Conservation (phyloP, 192 early-diverging fungal species). For the Backusella australiensis region DNA sequence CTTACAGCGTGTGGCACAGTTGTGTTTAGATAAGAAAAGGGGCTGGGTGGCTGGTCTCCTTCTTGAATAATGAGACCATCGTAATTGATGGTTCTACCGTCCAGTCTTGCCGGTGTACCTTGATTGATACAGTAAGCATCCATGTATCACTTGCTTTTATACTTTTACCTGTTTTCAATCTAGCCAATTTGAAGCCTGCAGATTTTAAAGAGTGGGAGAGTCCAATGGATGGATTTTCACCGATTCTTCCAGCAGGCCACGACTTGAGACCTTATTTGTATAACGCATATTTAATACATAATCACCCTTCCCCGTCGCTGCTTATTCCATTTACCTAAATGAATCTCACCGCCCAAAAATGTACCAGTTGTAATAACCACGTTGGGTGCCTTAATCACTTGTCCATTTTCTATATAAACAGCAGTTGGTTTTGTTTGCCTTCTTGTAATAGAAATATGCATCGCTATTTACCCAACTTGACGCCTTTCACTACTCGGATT, state of each 20-base stretch:
- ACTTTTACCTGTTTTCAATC: slow-evolving; percentile 70
- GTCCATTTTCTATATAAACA: slow-evolving; percentile 48
- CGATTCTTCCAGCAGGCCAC: slow-evolving; percentile 71
- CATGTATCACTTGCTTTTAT: neutral
- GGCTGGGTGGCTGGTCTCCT: slow-evolving; percentile 68
- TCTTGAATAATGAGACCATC: slow-evolving; percentile 58
- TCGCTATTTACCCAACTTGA: slow-evolving; percentile 24
- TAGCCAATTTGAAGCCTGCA: slow-evolving; percentile 72
- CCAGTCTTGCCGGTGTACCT: slow-evolving; percentile 77
- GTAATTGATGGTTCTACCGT: slow-evolving; percentile 76
- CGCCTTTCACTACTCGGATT: slow-evolving; percentile 23
- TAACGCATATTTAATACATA: neutral
- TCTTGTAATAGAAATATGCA: too few species aligned
- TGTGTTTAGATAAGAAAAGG: slow-evolving; percentile 76
- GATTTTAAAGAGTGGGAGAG: slow-evolving; percentile 70
- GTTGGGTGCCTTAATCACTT: slow-evolving; percentile 63
- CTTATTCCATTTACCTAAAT: slow-evolving; percentile 55
- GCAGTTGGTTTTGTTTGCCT: neutral
- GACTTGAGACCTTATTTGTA: slow-evolving; percentile 45
- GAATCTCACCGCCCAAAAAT: slow-evolving; percentile 80
- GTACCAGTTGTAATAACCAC: slow-evolving; percentile 82
- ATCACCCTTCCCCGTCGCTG: neutral
- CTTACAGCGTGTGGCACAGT: slow-evolving; percentile 60
- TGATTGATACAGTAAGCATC: neutral
- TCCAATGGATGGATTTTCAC: slow-evolving; percentile 70